phyloP scores from a whole-genome alignment of 768 basidiomycete species.

The Boletus tomentosulus region DNA sequence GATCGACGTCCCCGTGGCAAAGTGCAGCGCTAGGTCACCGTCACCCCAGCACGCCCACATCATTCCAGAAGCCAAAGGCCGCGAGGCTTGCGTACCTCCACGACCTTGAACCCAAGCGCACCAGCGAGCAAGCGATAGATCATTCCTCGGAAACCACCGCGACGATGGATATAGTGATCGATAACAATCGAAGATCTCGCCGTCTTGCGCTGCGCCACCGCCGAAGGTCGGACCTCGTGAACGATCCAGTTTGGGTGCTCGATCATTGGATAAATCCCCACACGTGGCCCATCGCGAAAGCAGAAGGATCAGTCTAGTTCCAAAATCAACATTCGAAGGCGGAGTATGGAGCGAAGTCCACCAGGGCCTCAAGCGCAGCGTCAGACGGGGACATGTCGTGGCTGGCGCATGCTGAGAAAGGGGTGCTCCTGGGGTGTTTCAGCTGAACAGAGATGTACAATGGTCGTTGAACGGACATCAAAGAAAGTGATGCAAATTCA shows the following conservation, averaged over 20 bases:
- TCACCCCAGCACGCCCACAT: conserved; percentile 37
- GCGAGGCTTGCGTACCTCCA: conserved; percentile 34
- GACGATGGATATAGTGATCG: conserved; percentile 37
- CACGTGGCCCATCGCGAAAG: conserved; percentile 26
- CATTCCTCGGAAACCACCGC: conserved; percentile 19
- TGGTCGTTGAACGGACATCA: conserved; percentile 41
- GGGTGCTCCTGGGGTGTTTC: conserved; percentile 36
- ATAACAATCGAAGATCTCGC: conserved; percentile 40
- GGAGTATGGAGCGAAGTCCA: conserved; percentile 21
- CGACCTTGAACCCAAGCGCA: conserved; percentile 45
- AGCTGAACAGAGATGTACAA: conserved; percentile 43
- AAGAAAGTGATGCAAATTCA: conserved; percentile 39
- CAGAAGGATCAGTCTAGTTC: conserved; percentile 43
- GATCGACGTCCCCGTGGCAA: conserved; percentile 26
- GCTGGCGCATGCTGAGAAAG: conserved; percentile 17
- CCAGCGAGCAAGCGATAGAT: conserved; percentile 27
- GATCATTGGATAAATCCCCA: conserved; percentile 18
- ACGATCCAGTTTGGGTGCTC: conserved; percentile 47
- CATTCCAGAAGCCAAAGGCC: conserved; percentile 42
- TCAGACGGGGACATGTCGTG: background rate
- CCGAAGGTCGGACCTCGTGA: conserved; percentile 51
- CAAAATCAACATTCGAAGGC: conserved; percentile 26
- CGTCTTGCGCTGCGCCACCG: conserved; percentile 40
- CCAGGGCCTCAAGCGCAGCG: background rate
- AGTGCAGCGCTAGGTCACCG: conserved; percentile 30